These are phyloP conservation scores for Linnemannia elongata DNA, from an alignment of 192 early-diverging fungal species.

Conservation along the genomic window DNA sequence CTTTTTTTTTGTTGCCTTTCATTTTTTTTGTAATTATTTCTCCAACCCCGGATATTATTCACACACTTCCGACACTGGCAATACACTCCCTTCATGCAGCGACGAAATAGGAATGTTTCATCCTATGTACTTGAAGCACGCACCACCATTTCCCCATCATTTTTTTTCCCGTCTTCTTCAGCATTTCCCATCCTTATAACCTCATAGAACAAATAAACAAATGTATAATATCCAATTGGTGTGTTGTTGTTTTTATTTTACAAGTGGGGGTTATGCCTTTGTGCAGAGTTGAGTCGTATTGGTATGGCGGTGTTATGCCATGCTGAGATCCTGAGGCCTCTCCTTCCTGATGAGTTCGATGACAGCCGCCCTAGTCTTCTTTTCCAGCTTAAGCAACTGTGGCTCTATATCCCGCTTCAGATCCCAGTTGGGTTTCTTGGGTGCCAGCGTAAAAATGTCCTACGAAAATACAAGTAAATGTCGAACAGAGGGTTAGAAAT, in stretches of 20 bases:
- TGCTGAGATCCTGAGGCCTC: slow-evolving; percentile 40
- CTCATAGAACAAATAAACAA: slow-evolving; percentile 2
- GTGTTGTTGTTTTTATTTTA: neutral
- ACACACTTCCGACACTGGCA: neutral
- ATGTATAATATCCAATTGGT: slow-evolving; percentile 24
- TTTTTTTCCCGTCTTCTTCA: neutral
- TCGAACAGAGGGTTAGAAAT: neutral
- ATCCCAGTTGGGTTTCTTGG: slow-evolving; percentile 92
- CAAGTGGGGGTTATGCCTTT: neutral
- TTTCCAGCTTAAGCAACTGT: slow-evolving; percentile 79
- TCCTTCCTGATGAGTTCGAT: slow-evolving; percentile 81
- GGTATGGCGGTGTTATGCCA: slow-evolving; percentile 15
- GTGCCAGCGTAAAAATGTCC: slow-evolving; percentile 87
- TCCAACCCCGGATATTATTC: neutral
- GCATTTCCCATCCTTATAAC: neutral
- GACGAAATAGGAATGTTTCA: too few species aligned
- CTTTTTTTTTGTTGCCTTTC: neutral
- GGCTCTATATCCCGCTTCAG: slow-evolving; percentile 89
- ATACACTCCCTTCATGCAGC: neutral
- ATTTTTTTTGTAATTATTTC: neutral
- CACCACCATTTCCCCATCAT: neutral
- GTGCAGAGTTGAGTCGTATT: neutral
- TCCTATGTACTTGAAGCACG: neutral
- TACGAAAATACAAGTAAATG: slow-evolving; percentile 33
- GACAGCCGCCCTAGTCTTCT: slow-evolving; percentile 76